phyloP scores from a whole-genome alignment of 495 filamentous ascomycete species.

The Schizothecium vesticola region DNA sequence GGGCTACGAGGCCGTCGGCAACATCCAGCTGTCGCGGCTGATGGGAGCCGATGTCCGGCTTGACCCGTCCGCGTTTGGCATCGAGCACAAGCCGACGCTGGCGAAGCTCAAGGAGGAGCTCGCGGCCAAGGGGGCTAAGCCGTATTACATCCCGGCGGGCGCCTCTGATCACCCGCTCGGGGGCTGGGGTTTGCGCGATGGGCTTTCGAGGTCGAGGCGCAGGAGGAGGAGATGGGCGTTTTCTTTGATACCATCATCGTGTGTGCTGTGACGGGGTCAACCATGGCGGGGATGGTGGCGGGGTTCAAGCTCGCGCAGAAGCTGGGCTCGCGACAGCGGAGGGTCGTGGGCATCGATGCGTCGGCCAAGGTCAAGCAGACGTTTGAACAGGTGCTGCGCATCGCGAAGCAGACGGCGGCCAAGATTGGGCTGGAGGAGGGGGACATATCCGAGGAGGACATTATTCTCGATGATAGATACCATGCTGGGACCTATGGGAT shows the following conservation, averaged over 20 bases:
- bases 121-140: constrained; percentile 40
- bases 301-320: constrained; percentile 56
- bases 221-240: constrained; percentile 52
- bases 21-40: constrained; percentile 57
- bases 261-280: constrained; percentile 58
- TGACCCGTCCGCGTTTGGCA: constrained; percentile 49
- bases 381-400: constrained; percentile 52
- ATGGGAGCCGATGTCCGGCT: constrained; percentile 56
- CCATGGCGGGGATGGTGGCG: constrained; percentile 58
- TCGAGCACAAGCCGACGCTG: constrained; percentile 54
- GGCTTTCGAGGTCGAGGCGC: constrained; percentile 55
- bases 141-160: constrained; percentile 62
- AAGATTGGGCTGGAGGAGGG: constrained; percentile 51
- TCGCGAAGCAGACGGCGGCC: constrained; percentile 52
- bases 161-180: constrained; percentile 62
- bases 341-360: constrained; percentile 58
- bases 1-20: constrained; percentile 53
- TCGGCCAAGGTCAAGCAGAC: constrained; percentile 53
- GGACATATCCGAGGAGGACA: constrained; percentile 51
- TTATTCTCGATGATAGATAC: constrained; percentile 56
- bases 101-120: constrained; percentile 43
- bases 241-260: constrained; percentile 59
- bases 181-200: constrained; percentile 60
- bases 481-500: constrained; percentile 58
- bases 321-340: constrained; percentile 33